Base-by-base conservation (phyloP, 2,329 filamentous ascomycete genomes). In the Fusarium transvaalense region DNA sequence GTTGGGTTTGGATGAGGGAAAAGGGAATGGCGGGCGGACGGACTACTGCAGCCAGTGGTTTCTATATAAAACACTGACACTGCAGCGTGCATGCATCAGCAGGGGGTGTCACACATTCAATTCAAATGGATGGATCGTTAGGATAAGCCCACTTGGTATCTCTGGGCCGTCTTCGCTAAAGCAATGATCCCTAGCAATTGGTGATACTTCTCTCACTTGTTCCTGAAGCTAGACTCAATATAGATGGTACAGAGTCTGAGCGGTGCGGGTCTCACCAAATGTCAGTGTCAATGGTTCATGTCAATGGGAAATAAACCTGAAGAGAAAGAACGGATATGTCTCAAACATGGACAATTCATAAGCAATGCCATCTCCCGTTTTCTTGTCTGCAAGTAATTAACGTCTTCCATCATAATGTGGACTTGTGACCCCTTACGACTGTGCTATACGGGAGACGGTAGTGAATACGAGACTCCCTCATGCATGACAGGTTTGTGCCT, bases 391-490 rank as follows among this genome's bases (percentile, higher is more conserved):
- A 21, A 46, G 15, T 32, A 21, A 46, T 46, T 21, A 19, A 46
- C 12, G 19, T 9, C 6, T 31, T 1, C 13, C n/a, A 14, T 27
- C 21, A 34, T 35, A 13, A 7, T 9, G 34, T 32, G 48, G 48
- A 8, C 19, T n/a, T 46, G 25, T 27, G 21, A 6, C 25, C 23
- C 25, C 41, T 14, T 48, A 19, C 15, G 17, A 38, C n/a, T 35
- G 21, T 23, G 52, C 31, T 46, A 50, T 56, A 37, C 42, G 42
- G 43, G 31, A 29, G 32, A 37, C 31, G 10, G 12, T n/a, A 13
- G 32, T 48, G 42, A 56, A 56, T 56, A 56, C 52, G 52, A 56
- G 52, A 15, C 42, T 48, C 52, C 42, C 52, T 56, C 42, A 37
- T 56, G 52, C 52, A 56, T 38, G 52, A 56, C 48, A 42, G 12